A percentile compares a stretch with the other conserved stretches of the same genome.
phyloP scores from a whole-genome alignment of 2,329 filamentous ascomycete species.

The Fusarium liriodendri region DNA sequence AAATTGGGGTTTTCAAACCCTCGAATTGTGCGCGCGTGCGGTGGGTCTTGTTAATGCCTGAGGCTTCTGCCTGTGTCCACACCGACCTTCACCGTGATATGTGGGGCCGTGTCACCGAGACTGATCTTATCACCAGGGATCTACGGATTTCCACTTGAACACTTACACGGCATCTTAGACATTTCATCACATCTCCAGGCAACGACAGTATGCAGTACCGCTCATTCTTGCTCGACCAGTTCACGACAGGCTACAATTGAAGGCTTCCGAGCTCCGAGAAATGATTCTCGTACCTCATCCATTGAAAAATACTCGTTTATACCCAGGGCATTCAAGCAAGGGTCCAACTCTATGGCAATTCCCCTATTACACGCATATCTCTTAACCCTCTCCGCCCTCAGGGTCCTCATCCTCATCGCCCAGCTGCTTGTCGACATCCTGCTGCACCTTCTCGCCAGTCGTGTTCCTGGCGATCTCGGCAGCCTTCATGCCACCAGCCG shows the following conservation, averaged over 20 bases:
- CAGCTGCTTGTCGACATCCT: constrained; percentile 59
- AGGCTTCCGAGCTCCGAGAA: not conserved
- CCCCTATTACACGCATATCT: constrained; percentile 4
- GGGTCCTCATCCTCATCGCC: constrained; percentile 65
- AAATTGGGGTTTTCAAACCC: constrained; percentile 58
- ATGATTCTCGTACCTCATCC: not conserved
- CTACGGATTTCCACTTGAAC: not conserved
- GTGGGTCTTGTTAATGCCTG: constrained; percentile 13
- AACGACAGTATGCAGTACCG: not conserved
- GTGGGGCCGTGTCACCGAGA: not conserved
- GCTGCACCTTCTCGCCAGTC: constrained; percentile 52
- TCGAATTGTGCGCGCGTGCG: constrained; percentile 37
- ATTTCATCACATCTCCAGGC: not conserved
- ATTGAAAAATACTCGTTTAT: not conserved
- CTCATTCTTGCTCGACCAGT: constrained; percentile 2
- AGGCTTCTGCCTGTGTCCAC: constrained; percentile 1
- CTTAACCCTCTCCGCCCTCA: constrained; percentile 58
- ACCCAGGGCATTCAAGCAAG: not conserved
- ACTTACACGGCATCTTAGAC: constrained; percentile 21
- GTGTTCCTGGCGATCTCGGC: constrained; percentile 56
- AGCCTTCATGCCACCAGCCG: constrained; percentile 73
- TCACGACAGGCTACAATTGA: not conserved
- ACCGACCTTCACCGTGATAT: constrained; percentile 1
- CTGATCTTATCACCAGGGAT: not conserved
- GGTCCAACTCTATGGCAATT: constrained; percentile 5